These are phyloP conservation scores for Colletotrichum caudatum DNA, from an alignment of 2,329 filamentous ascomycete genomes.

Conservation along the genomic window DNA sequence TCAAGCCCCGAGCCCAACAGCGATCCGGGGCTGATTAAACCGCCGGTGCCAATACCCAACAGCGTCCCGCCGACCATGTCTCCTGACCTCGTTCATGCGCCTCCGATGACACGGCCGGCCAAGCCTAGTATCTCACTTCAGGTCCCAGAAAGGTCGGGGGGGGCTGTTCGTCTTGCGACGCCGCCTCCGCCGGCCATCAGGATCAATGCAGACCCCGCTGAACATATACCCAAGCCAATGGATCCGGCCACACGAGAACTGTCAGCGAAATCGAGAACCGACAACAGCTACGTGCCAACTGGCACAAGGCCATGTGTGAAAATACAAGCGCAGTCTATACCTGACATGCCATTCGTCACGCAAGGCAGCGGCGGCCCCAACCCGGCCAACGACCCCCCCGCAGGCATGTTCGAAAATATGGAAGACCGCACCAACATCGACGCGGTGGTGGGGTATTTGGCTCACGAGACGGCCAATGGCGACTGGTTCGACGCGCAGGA, in stretches of 20 bases:
- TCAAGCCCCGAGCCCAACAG: conserved; percentile 50
- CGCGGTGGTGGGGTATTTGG: conserved; percentile 66
- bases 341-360: not conserved
- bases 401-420: conserved; percentile 48
- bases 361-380: not conserved
- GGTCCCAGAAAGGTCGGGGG: conserved; percentile 65
- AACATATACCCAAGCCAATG: conserved; percentile 38
- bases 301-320: conserved; percentile 1
- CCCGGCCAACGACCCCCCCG: conserved; percentile 30
- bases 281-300: not conserved
- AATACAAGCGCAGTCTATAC: conserved; percentile 8
- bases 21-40: conserved; percentile 47
- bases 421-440: conserved; percentile 68
- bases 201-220: conserved; percentile 58
- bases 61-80: conserved; percentile 17
- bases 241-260: not conserved
- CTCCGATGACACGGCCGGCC: conserved; percentile 45
- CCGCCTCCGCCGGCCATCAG: conserved; percentile 65
- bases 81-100: conserved; percentile 1
- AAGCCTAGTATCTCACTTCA: conserved; percentile 57
- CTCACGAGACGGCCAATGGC: conserved; percentile 61
- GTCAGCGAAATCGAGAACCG: not conserved
- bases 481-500: conserved; percentile 65
- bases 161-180: conserved; percentile 72
- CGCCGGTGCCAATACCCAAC: conserved; percentile 20